phyloP scores from a whole-genome alignment of 176 grass and related monocot genomes.

The Oryza rufipogon region DNA sequence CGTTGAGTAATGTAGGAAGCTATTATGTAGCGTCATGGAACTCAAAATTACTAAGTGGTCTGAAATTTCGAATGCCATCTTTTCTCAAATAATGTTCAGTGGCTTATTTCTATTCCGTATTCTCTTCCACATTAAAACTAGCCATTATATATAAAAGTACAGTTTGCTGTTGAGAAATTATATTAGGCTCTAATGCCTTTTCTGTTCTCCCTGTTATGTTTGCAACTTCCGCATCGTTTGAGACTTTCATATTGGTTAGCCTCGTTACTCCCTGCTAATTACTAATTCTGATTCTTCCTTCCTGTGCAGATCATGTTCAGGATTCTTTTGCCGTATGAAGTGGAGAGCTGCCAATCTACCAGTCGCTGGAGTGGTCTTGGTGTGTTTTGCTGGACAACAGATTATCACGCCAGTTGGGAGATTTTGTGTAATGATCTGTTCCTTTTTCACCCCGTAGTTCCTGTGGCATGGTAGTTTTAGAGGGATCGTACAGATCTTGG shows the following conservation, averaged over 20 bases:
- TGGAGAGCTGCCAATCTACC: constrained; percentile 19
- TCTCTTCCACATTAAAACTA: background rate
- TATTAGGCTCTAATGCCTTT: background rate
- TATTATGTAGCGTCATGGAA: background rate
- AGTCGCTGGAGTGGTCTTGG: constrained; percentile 22
- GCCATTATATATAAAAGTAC: background rate
- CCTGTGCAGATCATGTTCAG: constrained; percentile 35
- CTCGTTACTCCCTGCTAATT: background rate
- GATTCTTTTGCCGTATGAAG: constrained; percentile 44
- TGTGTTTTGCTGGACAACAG: constrained; percentile 36
- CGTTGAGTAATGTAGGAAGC: background rate
- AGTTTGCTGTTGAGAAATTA: background rate
- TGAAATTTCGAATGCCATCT: background rate
- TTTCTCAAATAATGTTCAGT: background rate
- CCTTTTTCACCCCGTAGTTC: constrained; percentile 38
- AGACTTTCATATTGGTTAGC: constrained; percentile 3
- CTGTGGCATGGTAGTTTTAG: constrained; percentile 24
- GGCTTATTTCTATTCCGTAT: background rate
- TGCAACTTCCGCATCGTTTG: constrained; percentile 12
- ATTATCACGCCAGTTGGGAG: constrained; percentile 37
- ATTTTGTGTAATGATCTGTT: constrained; percentile 44
- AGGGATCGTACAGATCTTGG: constrained; percentile 40
- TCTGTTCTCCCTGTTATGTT: background rate
- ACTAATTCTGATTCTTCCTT: constrained; percentile 12
- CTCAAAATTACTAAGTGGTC: background rate